Base-by-base conservation (phyloP, 768 basidiomycete genomes). In the Kwoniella newhampshirensis region DNA sequence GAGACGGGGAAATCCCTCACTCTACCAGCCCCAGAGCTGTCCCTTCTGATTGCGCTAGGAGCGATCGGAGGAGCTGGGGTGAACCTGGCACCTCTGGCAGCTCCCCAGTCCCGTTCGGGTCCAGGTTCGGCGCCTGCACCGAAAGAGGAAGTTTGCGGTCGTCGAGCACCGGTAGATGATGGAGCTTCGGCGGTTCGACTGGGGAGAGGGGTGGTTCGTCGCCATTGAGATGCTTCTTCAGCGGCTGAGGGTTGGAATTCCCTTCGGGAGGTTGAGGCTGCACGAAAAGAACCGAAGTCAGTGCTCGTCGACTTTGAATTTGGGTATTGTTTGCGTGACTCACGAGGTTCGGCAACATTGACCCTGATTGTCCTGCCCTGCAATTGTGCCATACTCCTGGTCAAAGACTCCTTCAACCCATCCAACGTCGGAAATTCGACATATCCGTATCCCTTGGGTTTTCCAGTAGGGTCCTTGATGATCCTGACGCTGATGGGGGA, bases 371-470 rank as follows among this genome's bases (percentile, higher is more conserved):
- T 84, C 57, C 96, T 83, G 21, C 90, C 89, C 20, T 85, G 84
- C 44, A 98, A 81, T 63, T 75, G 80, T 85, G 82, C 75, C 51
- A 87, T 88, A 23, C 80, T 82, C 78, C 84, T 87, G 20, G 81
- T 77, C 35, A 99, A 78, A 4, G 87, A 96, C 57, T 86, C 85
- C 78, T 93, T 93, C 48, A 98, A 79, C 44, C 84, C 86, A 18
- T 93, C 90, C 55, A 91, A 70, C 50, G 86, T 87, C n/a, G 81
- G 82, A 70, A 98, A 98, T 74, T 99, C 96, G 57, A 97, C 85
- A 75, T 99, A 98, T 30, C 94, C 96, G 78, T 97, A 98, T 0
- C 96, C 96, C 77, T 97, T 97, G 18, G 93, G 90, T 74, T 91
- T 91, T 46, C 93, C 92, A 51, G 93, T 92, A 2, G 51, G 46